These are phyloP conservation scores for Saprolegnia diclina DNA, from an alignment of 352 stramenopile species.

Conservation along the genomic window DNA sequence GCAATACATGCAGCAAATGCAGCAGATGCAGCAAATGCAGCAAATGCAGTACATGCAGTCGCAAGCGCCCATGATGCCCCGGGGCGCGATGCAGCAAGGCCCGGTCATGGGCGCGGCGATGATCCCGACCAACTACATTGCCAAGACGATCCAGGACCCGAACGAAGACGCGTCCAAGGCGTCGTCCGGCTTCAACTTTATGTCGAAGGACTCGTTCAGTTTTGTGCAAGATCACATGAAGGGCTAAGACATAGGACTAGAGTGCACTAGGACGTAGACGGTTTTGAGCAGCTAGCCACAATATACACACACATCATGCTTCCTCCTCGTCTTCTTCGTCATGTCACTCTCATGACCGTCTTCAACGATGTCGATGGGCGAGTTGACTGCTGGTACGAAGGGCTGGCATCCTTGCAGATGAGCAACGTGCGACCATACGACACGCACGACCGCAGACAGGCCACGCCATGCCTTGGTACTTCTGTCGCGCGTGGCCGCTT, in stretches of 20 bases:
- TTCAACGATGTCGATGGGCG: too few relatives aligned
- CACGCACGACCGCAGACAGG: too few relatives aligned
- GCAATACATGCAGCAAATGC: slow-evolving; percentile 39
- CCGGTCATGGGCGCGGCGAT: slow-evolving; percentile 81
- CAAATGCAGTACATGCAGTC: slow-evolving; percentile 66
- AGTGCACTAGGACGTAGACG: too few relatives aligned
- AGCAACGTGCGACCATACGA: too few relatives aligned
- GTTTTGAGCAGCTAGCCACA: too few relatives aligned
- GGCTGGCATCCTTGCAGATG: too few relatives aligned
- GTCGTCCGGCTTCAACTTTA: slow-evolving; percentile 75
- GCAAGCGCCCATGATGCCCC: slow-evolving; percentile 56
- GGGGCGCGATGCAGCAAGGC: slow-evolving; percentile 34
- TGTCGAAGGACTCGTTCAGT: slow-evolving; percentile 87
- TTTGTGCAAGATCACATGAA: slow-evolving; percentile 87
- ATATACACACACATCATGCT: too few relatives aligned
- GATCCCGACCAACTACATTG: slow-evolving; percentile 79
- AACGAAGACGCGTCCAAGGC: slow-evolving; percentile 59
- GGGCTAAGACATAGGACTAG: neutral
- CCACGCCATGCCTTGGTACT: too few relatives aligned
- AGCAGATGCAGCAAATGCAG: slow-evolving; percentile 45
- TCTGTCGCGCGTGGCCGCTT: too few relatives aligned
- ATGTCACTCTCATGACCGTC: too few relatives aligned
- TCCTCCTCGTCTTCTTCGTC: too few relatives aligned
- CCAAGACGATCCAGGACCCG: slow-evolving; percentile 82
- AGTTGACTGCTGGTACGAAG: too few relatives aligned